Base-by-base conservation (phyloP, 2,329 filamentous ascomycete species). In the Pseudodiploospora longispora region DNA sequence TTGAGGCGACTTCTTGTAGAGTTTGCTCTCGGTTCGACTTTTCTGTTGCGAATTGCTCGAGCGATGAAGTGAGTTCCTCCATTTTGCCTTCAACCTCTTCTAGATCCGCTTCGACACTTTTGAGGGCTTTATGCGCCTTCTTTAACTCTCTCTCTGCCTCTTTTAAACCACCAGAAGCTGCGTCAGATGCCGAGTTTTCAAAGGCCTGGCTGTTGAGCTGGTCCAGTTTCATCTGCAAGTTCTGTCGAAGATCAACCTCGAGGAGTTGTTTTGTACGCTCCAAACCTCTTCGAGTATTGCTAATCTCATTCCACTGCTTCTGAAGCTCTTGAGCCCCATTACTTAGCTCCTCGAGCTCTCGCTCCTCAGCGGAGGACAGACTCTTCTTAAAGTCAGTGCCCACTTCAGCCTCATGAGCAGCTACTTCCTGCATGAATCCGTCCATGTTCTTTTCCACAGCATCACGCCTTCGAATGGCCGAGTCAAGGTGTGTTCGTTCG, bases 371-470 rank as follows among this genome's bases (percentile, higher is more conserved):
- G 6, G 77, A 69, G 7, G 83, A 85, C 40, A 98, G 72, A 9
- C 85, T 85, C 65, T 95, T 96, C 69, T 95, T 94, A 70, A 97
- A 98, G 27, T 94, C 85, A 1, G 87, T 86, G 10, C 75, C 74
- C 44, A 96, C 66, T 61, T 98, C 94, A 3, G 82, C 74, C 62
- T 95, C 82, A 59, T 89, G 85, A 6, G 85, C 82, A 39, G 73
- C 76, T 45, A 94, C 74, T 52, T 87, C 85, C 47, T 88, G 83
- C 40, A 82, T 77, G 42, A 95, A 76, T 35, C 82, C 80, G 52
- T 86, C 83, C 61, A 96, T 76, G 55, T 86, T 84, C 50, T 75
- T 76, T 52, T 87, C 82, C 30, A 90, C 82, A 39, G 82, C 81
- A 40, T 87, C 82, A 42, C 80, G 78, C 50, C 76, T 73, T 48